Evolutionary conservation across 148 eudicot genomes (phyloP).

Genomic region (Persicaria maculosa): DNA sequence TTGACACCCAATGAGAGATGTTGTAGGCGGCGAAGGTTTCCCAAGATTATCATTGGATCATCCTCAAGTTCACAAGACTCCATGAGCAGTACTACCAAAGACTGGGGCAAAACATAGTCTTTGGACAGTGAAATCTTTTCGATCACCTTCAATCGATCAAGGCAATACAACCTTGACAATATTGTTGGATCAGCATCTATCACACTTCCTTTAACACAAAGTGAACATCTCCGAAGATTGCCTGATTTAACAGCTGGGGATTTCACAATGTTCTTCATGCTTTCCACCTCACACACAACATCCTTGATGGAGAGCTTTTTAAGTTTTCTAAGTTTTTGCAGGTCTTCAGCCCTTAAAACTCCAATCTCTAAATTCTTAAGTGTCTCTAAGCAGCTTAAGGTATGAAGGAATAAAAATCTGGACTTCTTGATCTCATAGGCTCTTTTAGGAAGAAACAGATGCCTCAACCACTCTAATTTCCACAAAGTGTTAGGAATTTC

Average conservation of each 20-base stretch:
- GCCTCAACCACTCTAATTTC: too few species aligned
- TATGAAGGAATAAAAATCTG: slow-evolving; percentile 15
- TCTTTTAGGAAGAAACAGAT: too few species aligned
- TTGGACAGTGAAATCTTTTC: slow-evolving; percentile 8
- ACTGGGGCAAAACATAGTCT: slow-evolving; percentile 1
- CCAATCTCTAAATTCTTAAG: slow-evolving; percentile 25
- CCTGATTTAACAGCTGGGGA: not conserved
- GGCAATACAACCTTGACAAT: slow-evolving; percentile 17
- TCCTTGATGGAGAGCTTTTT: slow-evolving; percentile 22
- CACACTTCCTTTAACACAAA: not conserved
- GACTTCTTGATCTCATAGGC: slow-evolving; percentile 20
- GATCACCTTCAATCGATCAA: slow-evolving; percentile 21
- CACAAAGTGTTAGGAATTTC: too few species aligned
- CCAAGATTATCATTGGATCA: not conserved
- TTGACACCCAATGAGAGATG: not conserved
- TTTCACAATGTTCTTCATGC: slow-evolving; percentile 14
- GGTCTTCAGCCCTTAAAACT: slow-evolving; percentile 18
- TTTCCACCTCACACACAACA: slow-evolving; percentile 13
- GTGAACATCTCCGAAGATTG: slow-evolving; percentile 10
- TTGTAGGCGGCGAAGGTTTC: not conserved
- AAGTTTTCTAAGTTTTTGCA: slow-evolving; percentile 23
- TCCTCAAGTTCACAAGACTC: not conserved
- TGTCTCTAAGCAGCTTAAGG: slow-evolving; percentile 21
- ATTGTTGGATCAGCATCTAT: slow-evolving; percentile 18
- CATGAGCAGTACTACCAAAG: not conserved